phyloP scores from a whole-genome alignment of 305 asterid species.

The Solanum chacoense region DNA sequence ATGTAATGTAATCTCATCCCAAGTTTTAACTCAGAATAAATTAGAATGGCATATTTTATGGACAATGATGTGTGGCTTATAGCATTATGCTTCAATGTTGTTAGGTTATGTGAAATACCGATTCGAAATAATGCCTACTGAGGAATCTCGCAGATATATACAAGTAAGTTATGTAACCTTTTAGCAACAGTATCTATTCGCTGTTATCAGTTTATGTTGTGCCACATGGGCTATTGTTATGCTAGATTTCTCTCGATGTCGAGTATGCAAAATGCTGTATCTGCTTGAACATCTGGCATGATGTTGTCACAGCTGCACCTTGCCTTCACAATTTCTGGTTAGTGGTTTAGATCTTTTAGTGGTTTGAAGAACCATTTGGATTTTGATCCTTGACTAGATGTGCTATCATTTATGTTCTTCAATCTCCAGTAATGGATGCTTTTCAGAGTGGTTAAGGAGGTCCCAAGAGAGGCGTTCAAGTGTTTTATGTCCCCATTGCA shows the following conservation, averaged over 20 bases:
- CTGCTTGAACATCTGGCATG: constrained; percentile 90
- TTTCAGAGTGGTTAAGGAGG: constrained; percentile 96
- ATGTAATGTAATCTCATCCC: neutral
- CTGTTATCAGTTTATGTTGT: constrained; percentile 4
- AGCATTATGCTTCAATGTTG: constrained; percentile 8
- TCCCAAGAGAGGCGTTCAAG: constrained; percentile 57
- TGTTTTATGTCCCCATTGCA: constrained; percentile 85
- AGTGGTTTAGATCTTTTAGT: constrained; percentile 8
- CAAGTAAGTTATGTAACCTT: constrained; percentile 32
- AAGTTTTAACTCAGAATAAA: neutral
- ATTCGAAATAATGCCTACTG: constrained; percentile 63
- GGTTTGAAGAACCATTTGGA: constrained; percentile 1
- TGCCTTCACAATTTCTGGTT: constrained; percentile 98
- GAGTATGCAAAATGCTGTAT: constrained; percentile 89
- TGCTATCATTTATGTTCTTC: constrained; percentile 8
- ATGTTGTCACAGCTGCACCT: constrained; percentile 94
- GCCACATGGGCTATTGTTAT: constrained; percentile 6
- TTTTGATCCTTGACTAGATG: neutral
- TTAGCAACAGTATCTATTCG: no score
- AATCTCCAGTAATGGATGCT: constrained; percentile 82
- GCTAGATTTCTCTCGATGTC: constrained; percentile 62
- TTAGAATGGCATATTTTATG: neutral
- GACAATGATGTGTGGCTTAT: neutral
- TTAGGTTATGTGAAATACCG: constrained; percentile 65
- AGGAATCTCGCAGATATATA: constrained; percentile 45